Percentiles rank a stretch among this genome's conserved stretches.
These are phyloP conservation scores for Calonectria fujianensis DNA, from an alignment of 2,329 filamentous ascomycete genomes.

Conservation along the genomic window DNA sequence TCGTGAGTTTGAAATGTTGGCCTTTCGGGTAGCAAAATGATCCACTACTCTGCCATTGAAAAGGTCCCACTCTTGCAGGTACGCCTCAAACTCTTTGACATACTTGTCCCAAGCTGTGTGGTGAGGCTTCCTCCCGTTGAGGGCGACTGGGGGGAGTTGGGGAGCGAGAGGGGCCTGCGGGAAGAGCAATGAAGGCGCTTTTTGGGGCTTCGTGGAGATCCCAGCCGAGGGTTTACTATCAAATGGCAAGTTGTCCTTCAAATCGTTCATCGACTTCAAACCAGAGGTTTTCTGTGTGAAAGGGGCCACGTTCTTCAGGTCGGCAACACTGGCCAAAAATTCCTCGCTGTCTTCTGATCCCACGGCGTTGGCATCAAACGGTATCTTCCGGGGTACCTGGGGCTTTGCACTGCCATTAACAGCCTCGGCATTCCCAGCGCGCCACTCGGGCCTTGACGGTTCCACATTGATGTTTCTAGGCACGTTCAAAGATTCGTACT, in stretches of 20 bases:
- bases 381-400: conserved; percentile 47
- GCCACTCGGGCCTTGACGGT: conserved; percentile 76
- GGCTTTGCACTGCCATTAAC: conserved; percentile 50
- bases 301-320: conserved; percentile 74
- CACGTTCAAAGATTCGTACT: conserved; percentile 44
- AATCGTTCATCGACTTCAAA: conserved; percentile 72
- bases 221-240: conserved; percentile 69
- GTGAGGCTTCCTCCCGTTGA: conserved; percentile 67
- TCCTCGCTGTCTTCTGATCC: conserved; percentile 75
- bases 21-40: conserved; percentile 73
- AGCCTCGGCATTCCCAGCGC: conserved; percentile 67
- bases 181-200: conserved; percentile 63
- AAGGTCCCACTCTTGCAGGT: conserved; percentile 69
- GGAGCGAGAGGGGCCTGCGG: conserved; percentile 71
- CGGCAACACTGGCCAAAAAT: conserved; percentile 72
- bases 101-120: conserved; percentile 70
- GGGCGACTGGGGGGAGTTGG: conserved; percentile 65
- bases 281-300: conserved; percentile 69
- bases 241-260: conserved; percentile 75
- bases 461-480: conserved; percentile 75
- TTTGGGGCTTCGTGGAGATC: conserved; percentile 61
- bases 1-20: conserved; percentile 62
- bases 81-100: conserved; percentile 70
- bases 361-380: conserved; percentile 60
- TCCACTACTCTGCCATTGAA: conserved; percentile 73